Conservation (phyloP, 75 land plant genomes). For the Picea glauca region DNA sequence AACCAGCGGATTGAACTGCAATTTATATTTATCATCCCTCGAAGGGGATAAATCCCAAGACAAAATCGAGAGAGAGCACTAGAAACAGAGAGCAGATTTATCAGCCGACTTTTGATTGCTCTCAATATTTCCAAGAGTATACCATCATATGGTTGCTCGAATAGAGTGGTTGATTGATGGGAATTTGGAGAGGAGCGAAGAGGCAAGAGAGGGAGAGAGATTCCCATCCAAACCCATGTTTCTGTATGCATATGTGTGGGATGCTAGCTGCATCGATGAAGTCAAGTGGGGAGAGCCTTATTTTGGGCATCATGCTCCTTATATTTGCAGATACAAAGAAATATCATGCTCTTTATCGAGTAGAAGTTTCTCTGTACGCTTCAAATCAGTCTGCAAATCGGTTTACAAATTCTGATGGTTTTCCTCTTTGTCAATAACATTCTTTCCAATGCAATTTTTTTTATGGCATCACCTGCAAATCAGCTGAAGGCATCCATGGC, state of each 20-base stretch:
- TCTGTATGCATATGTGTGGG: slow-evolving; percentile 77
- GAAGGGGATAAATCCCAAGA: slow-evolving; percentile 65
- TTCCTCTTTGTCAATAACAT: too few species aligned
- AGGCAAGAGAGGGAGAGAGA: slow-evolving; percentile 23
- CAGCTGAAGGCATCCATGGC: too few species aligned
- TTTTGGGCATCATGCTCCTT: slow-evolving; percentile 52
- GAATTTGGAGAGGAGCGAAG: slow-evolving; percentile 26
- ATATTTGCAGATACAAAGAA: slow-evolving; percentile 55
- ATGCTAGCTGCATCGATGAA: slow-evolving; percentile 59
- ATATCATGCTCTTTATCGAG: too few species aligned
- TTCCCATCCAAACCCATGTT: slow-evolving; percentile 60
- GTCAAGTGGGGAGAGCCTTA: slow-evolving; percentile 59
- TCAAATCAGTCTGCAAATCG: too few species aligned
- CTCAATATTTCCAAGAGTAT: slow-evolving; percentile 62
- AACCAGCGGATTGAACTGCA: slow-evolving; percentile 68
- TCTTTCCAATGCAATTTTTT: too few species aligned
- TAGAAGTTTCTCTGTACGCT: too few species aligned
- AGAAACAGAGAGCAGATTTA: slow-evolving; percentile 56
- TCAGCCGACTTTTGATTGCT: slow-evolving; percentile 52
- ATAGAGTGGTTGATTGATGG: slow-evolving; percentile 70
- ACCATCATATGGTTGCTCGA: slow-evolving; percentile 35
- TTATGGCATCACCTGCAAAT: too few species aligned
- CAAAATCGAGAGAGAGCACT: slow-evolving; percentile 54
- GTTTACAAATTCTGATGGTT: too few species aligned
- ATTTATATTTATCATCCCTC: slow-evolving; percentile 62